These are phyloP conservation scores for Boletus sp. DNA, from an alignment of 768 basidiomycete genomes.

Conservation along the genomic window DNA sequence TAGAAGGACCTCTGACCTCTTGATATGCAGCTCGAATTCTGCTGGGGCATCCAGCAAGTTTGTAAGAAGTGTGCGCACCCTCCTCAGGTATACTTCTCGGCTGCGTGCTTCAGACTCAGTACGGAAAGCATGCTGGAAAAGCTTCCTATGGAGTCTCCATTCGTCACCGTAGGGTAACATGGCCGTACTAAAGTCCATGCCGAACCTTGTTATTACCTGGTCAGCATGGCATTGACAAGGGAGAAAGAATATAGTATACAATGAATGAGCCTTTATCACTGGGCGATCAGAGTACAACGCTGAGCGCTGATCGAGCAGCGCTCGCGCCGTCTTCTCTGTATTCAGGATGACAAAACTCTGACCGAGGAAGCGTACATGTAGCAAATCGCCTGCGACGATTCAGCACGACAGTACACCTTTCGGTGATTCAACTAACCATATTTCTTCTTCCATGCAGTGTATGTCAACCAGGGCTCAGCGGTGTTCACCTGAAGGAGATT, in stretches of 20 bases:
- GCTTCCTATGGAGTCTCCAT: slow-evolving; percentile 31
- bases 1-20: slow-evolving; percentile 5
- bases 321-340: slow-evolving; percentile 27
- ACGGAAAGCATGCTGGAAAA: slow-evolving; percentile 28
- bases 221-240: neutral
- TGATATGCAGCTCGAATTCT: slow-evolving; percentile 25
- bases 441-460: slow-evolving; percentile 32
- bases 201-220: slow-evolving; percentile 16
- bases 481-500: slow-evolving; percentile 27
- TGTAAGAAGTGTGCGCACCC: slow-evolving; percentile 18
- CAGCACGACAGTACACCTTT: neutral
- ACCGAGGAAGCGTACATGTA: slow-evolving; percentile 21
- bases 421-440: slow-evolving; percentile 23
- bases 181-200: slow-evolving; percentile 27
- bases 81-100: slow-evolving; percentile 21
- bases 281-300: slow-evolving; percentile 29
- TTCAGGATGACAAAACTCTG: slow-evolving; percentile 27
- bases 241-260: slow-evolving; percentile 6
- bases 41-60: slow-evolving; percentile 21
- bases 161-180: slow-evolving; percentile 28
- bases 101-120: slow-evolving; percentile 17
- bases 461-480: slow-evolving; percentile 33
- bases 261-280: slow-evolving; percentile 7
- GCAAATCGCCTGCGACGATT: slow-evolving; percentile 16
- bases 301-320: slow-evolving; percentile 27